Conservation (phyloP, 2,329 filamentous ascomycete species). For the Thelonectria discophora region DNA sequence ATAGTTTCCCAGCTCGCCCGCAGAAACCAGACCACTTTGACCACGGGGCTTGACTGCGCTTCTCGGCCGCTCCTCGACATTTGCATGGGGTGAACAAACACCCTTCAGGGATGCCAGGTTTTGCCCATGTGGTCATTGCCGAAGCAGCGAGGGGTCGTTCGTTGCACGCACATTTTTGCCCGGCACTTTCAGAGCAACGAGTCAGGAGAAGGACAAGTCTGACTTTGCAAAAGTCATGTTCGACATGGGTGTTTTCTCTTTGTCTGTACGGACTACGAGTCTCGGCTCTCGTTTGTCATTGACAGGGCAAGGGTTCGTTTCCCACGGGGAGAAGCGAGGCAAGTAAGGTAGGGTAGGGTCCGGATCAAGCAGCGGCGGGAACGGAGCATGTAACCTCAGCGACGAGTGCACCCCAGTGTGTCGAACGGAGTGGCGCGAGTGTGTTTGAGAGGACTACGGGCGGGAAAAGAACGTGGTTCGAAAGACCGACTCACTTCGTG, state of each 20-base stretch:
- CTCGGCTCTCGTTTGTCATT: neutral
- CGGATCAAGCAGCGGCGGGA: neutral
- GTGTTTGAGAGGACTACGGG: constrained; percentile 5
- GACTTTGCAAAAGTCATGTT: constrained; percentile 3
- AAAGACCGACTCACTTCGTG: constrained; percentile 13
- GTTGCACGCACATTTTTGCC: too few relatives aligned
- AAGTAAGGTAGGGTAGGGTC: too few relatives aligned
- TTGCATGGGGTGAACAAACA: neutral
- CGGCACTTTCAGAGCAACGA: neutral
- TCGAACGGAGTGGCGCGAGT: constrained; percentile 9
- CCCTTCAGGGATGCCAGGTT: neutral
- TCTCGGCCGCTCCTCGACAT: neutral
- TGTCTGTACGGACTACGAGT: neutral
- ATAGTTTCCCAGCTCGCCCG: neutral
- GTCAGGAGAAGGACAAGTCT: neutral
- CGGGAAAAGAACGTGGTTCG: constrained; percentile 1
- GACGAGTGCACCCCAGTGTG: neutral
- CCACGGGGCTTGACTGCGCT: neutral
- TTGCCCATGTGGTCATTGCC: constrained; percentile 3
- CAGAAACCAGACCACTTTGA: neutral
- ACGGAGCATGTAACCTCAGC: constrained; percentile 12
- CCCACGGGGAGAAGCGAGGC: neutral
- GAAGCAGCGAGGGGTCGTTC: neutral
- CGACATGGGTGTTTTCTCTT: constrained; percentile 2
- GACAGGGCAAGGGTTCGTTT: neutral